Evolutionary conservation across 306 rosid species (phyloP).

Genomic region (Mucuna pruriens): DNA sequence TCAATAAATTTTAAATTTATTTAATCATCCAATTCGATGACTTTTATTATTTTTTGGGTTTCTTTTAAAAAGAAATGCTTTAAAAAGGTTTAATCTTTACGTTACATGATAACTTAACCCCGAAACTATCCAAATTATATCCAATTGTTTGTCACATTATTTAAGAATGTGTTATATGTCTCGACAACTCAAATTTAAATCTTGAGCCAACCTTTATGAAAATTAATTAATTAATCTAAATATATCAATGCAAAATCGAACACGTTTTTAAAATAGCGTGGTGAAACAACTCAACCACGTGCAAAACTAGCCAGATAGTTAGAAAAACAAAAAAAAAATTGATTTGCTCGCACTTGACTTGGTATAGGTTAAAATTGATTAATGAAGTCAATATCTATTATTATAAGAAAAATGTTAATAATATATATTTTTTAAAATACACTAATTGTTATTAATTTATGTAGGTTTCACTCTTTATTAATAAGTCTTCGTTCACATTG

Average conservation of each 20-base stretch:
- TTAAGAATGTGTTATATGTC: background rate
- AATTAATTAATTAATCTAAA: background rate
- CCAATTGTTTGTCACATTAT: background rate
- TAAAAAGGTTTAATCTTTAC: too few relatives aligned
- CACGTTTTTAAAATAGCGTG: background rate
- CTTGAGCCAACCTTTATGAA: background rate
- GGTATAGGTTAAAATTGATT: background rate
- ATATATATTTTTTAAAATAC: too few relatives aligned
- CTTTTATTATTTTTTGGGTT: background rate
- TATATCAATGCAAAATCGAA: background rate
- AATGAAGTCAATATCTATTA: background rate
- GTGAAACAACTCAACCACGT: background rate
- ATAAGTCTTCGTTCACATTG: too few relatives aligned
- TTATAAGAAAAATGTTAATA: too few relatives aligned
- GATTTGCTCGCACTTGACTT: background rate
- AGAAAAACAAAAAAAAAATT: background rate
- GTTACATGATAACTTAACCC: too few relatives aligned
- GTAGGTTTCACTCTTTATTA: too few relatives aligned
- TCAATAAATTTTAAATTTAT: background rate
- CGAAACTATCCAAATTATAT: too few relatives aligned
- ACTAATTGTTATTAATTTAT: too few relatives aligned
- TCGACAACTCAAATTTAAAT: too few relatives aligned
- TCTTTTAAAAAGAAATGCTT: too few relatives aligned
- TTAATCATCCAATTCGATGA: background rate
- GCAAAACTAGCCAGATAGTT: background rate